Percentiles rank a stretch among this genome's conserved stretches.
phyloP scores from a whole-genome alignment of 768 basidiomycete genomes.

The Kwoniella sp. region DNA sequence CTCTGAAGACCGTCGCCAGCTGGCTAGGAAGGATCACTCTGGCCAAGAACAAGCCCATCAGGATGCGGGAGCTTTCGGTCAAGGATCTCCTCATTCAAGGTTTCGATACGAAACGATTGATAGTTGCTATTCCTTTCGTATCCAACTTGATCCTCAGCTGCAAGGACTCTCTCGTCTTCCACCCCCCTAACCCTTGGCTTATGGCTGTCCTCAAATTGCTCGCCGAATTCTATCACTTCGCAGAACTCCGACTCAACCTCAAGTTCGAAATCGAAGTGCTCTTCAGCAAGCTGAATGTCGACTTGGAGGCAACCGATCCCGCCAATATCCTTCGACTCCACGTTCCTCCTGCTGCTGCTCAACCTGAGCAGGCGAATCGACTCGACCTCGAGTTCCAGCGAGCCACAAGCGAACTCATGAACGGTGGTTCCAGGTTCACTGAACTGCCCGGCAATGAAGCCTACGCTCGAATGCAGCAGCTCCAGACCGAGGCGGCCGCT shows the following conservation, averaged over 20 bases:
- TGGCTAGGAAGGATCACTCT: conserved; percentile 95
- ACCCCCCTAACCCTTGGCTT: conserved; percentile 95
- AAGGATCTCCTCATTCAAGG: conserved; percentile 97
- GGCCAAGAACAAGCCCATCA: conserved; percentile 88
- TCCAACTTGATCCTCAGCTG: conserved; percentile 95
- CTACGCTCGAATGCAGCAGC: conserved; percentile 59
- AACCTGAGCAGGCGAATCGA: conserved; percentile 66
- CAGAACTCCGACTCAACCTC: conserved; percentile 90
- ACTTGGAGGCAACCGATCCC: conserved; percentile 80
- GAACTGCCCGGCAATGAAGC: conserved; percentile 40
- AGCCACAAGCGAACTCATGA: conserved; percentile 60
- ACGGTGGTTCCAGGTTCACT: conserved; percentile 34
- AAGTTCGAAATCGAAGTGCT: conserved; percentile 99
- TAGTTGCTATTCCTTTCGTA: conserved; percentile 95
- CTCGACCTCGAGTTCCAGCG: conserved; percentile 79
- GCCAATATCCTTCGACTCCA: conserved; percentile 70
- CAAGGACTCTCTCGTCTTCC: conserved; percentile 86
- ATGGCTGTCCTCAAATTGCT: conserved; percentile 92
- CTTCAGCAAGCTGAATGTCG: conserved; percentile 86
- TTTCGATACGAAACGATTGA: conserved; percentile 83
- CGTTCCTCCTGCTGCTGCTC: conserved; percentile 52
- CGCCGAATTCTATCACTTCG: conserved; percentile 94
- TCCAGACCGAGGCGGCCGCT: conserved; percentile 69
- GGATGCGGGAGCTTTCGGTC: conserved; percentile 88
- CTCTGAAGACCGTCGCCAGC: conserved; percentile 88